Base-by-base conservation (phyloP, 495 filamentous ascomycete species). In the Penicillium daleae region DNA sequence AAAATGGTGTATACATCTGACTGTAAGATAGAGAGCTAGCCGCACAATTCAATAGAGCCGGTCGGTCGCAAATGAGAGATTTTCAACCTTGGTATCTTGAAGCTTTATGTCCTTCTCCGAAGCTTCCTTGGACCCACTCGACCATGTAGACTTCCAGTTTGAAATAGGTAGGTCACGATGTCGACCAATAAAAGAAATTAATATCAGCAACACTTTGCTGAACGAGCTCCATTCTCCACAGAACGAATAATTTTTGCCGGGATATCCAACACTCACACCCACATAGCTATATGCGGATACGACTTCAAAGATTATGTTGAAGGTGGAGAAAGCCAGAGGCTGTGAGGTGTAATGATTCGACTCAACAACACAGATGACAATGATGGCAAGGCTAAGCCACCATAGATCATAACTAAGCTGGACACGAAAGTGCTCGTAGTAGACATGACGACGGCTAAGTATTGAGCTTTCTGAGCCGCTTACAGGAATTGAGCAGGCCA, bases 251-350 rank as follows among this genome's bases (percentile, higher is more conserved):
- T 83, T 82, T 33, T 82, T 77, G 39, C 83, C 80, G 0, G 90
- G 89, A 29, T 88, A 74, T 0, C 92, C 92, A 15, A 92, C 82
- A 40, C 82, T 87, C 54, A 95, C 88, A 8, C 92, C 92, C 5
- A 96, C 92, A 65, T 87, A 90, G n/a, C 90, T 91, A 64, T 96
- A 96, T 0, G 85, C 92, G n/a, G 85, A 89, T 1, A 96, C 87
- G 8, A 89, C 85, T 62, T 96, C 92, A 67, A 96, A 96, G 40
- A 92, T 80, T 61, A 96, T 83, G 66, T 93, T 94, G 72, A 96
- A 95, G n/a, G 92, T 87, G 56, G 86, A 90, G 76, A 86, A 94
- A 1, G 80, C 80, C 27, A 89, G 74, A 0, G 92, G 92, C 51
- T 92, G 80, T 21, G 75, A 69, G 21, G 84, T 79, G 73, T 87